phyloP scores from a whole-genome alignment of 441 rosid genomes.

The Croton laevigatus region DNA sequence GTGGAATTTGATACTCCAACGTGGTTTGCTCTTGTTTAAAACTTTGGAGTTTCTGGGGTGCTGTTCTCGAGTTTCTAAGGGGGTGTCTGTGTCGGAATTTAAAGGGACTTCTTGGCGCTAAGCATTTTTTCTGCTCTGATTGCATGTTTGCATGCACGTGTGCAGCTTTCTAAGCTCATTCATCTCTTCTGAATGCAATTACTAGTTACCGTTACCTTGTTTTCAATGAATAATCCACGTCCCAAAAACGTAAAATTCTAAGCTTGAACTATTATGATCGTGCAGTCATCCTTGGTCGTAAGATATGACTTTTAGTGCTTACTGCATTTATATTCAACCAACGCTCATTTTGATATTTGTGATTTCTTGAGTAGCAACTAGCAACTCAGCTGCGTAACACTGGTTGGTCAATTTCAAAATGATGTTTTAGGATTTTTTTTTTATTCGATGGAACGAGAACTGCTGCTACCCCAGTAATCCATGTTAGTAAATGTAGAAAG shows the following conservation, averaged over 20 bases:
- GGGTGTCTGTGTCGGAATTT: constrained; percentile 3
- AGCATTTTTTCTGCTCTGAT: constrained; percentile 7
- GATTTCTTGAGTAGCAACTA: neutral
- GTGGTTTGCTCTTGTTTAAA: constrained; percentile 1
- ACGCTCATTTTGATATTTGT: neutral
- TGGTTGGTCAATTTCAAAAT: neutral
- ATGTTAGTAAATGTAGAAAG: neutral
- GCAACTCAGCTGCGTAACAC: neutral
- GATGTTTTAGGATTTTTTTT: neutral
- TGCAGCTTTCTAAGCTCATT: neutral
- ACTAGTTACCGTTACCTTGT: neutral
- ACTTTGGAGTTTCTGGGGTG: neutral
- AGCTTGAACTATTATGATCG: neutral
- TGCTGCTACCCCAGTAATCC: neutral
- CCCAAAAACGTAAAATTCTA: neutral
- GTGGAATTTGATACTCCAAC: constrained; percentile 3
- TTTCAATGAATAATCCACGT: neutral
- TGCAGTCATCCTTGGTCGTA: neutral
- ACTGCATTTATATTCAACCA: neutral
- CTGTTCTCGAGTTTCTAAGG: neutral
- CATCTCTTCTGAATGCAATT: neutral
- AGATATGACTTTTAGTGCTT: neutral
- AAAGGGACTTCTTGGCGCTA: constrained; percentile 4
- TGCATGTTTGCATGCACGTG: neutral
- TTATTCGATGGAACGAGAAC: neutral